These are phyloP conservation scores for Acanthamoeba divionensis DNA, from an alignment of 208 protist species.

Conservation along the genomic window DNA sequence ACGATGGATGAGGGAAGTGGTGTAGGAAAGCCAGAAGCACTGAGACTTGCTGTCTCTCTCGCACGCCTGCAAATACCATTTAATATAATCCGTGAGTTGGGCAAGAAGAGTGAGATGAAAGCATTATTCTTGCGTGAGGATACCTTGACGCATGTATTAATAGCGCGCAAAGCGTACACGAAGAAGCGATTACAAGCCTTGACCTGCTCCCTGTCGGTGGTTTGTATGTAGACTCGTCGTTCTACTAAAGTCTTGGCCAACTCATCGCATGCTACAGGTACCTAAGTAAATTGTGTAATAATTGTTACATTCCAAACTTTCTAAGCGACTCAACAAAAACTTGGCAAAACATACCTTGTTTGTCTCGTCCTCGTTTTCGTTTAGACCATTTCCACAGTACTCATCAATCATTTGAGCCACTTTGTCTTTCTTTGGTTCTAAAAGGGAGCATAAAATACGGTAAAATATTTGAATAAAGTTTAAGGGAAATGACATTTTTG, in stretches of 20 bases:
- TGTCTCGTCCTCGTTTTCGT: constrained; percentile 5
- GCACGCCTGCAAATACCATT: not conserved
- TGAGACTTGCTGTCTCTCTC: constrained; percentile 22
- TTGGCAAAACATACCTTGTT: too few species aligned
- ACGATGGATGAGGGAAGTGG: not conserved
- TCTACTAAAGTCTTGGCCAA: not conserved
- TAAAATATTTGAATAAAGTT: too few species aligned
- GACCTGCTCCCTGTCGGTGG: not conserved
- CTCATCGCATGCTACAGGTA: not conserved
- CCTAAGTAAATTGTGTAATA: too few species aligned
- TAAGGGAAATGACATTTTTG: too few species aligned
- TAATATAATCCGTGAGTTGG: not conserved
- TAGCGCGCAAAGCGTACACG: not conserved
- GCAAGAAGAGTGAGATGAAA: too few species aligned
- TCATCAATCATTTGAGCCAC: not conserved
- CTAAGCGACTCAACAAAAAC: too few species aligned
- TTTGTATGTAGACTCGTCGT: not conserved
- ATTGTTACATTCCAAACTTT: too few species aligned
- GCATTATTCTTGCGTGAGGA: too few species aligned
- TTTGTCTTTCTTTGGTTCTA: constrained; percentile 10
- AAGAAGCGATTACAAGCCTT: constrained; percentile 30
- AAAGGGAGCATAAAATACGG: too few species aligned
- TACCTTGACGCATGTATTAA: constrained; percentile 25
- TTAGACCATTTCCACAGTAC: constrained; percentile 10
- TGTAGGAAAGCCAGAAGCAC: constrained; percentile 37